Evolutionary conservation across 805 yeast genomes (phyloP), one percentile per base, ranked within the genome.

Genomic region (Kuraishia cidri): DNA sequence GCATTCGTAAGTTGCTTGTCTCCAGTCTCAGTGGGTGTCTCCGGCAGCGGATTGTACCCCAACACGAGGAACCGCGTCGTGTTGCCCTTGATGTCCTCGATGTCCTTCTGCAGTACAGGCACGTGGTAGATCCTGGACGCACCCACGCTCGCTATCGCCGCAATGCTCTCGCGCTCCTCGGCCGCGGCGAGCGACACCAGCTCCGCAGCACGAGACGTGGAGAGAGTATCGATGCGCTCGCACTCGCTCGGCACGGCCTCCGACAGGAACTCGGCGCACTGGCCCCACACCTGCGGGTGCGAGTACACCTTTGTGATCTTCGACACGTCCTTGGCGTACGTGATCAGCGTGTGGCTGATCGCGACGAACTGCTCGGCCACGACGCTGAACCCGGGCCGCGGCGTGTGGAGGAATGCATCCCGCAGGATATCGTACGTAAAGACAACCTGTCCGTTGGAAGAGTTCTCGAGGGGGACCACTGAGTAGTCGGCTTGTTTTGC

Each of bases 201-300:
- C 40, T 75, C 75, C 1, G 92, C 96, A 1, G 96, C 97, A 43
- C 71, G 72, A 0, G 95, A 80, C 0, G 97, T 90, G 0, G 96
- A 85, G 2, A 69, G 64, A 2, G 79, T 66, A 53, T 87, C 95
- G 12, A 81, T 62, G 38, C 57, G 66, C 32, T 66, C 67, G 22
- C 70, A 44, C n/a, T 42, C 60, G 15, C 52, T 45, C 10, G 50
- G 35, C 26, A 48, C 37, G 13, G 60, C 48, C 30, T 43, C 32
- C 21, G 40, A 32, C 26, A 82, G 50, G 60, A 83, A 92, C 15
- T 60, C 52, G 3, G 68, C 60, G 31, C 84, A 79, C 52, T 90
- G 98, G 7, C 96, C 94, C 98, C 98, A 90, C 0, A 88, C 98
- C 54, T 90, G 98, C 2, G 98, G 97, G 56, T 90, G 98, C 3